These are phyloP conservation scores for Exophiala sp. DNA, from an alignment of 2,329 filamentous ascomycete genomes.

Conservation along the genomic window DNA sequence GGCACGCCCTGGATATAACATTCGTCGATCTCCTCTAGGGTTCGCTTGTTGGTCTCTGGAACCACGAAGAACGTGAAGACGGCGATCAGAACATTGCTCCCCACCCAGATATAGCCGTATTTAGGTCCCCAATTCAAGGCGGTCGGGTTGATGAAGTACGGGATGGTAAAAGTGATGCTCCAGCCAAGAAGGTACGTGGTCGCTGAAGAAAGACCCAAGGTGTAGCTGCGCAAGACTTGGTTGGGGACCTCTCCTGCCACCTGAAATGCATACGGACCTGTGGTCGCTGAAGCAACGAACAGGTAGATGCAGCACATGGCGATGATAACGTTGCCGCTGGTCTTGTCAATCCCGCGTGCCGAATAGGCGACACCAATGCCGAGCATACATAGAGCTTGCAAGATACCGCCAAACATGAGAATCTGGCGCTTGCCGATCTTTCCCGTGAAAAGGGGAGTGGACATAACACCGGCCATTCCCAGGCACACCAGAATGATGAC, in stretches of 20 bases:
- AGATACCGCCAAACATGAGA: slow-evolving; percentile 2
- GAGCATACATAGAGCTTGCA: slow-evolving; percentile 9
- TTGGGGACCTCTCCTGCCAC: slow-evolving; percentile 8
- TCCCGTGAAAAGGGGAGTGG: slow-evolving; percentile 11
- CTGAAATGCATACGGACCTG: slow-evolving; percentile 5
- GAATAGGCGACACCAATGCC: slow-evolving; percentile 3
- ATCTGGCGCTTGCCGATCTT: slow-evolving; percentile 9
- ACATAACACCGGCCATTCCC: slow-evolving; percentile 6
- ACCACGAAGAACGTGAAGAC: slow-evolving; percentile 1
- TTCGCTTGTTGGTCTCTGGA: slow-evolving; percentile 7
- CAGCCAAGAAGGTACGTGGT: slow-evolving; percentile 8
- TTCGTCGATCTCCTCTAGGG: slow-evolving; percentile 8
- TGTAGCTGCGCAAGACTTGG: slow-evolving; percentile 7
- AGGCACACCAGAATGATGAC: slow-evolving; percentile 9
- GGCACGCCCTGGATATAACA: background rate
- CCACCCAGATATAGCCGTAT: slow-evolving; percentile 15
- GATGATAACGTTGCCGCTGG: slow-evolving; percentile 2
- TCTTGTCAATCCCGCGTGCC: slow-evolving; percentile 2
- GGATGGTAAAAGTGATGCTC: slow-evolving; percentile 9
- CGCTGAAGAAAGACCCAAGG: slow-evolving; percentile 4
- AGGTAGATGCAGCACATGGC: slow-evolving; percentile 8
- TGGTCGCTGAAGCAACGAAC: slow-evolving; percentile 5
- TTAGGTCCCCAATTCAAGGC: slow-evolving; percentile 13
- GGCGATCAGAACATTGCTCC: background rate
- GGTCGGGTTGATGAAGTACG: slow-evolving; percentile 16